A percentile compares a stretch with the other conserved stretches of the same genome.
These are phyloP conservation scores for Euphorbia pulcherrima DNA, from an alignment of 345 rosid species.

Conservation along the genomic window DNA sequence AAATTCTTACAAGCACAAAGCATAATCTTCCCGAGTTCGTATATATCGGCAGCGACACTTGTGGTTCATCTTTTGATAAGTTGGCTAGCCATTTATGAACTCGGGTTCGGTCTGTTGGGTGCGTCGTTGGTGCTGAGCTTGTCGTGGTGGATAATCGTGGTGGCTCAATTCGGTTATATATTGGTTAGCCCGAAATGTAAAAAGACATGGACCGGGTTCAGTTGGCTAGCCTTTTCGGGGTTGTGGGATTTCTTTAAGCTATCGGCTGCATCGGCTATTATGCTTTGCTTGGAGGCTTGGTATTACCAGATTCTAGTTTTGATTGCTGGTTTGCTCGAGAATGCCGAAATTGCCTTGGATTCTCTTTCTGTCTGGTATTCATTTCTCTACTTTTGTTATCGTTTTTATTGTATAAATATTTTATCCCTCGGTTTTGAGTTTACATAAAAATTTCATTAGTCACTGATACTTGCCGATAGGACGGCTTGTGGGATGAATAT, in stretches of 20 bases:
- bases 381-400: too few relatives aligned
- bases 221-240: conserved; percentile 57
- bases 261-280: conserved; percentile 74
- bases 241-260: conserved; percentile 62
- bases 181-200: conserved; percentile 39
- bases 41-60: conserved; percentile 13
- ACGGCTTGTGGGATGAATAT: too few relatives aligned
- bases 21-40: conserved; percentile 26
- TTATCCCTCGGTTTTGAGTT: too few relatives aligned
- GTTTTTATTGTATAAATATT: too few relatives aligned
- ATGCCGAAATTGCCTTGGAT: conserved; percentile 23
- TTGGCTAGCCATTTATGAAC: conserved; percentile 19
- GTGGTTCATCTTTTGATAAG: conserved; percentile 17
- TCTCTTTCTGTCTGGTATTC: conserved; percentile 31
- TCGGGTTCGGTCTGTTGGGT: conserved; percentile 37
- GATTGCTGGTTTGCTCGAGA: conserved; percentile 25
- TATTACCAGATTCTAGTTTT: conserved; percentile 22
- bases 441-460: too few relatives aligned
- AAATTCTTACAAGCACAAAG: conserved; percentile 31
- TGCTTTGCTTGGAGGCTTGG: conserved; percentile 54
- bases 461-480: too few relatives aligned
- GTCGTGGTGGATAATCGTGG: conserved; percentile 85
- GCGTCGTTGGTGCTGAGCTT: conserved; percentile 63
- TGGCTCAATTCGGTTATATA: conserved; percentile 53
- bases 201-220: conserved; percentile 72